These are phyloP conservation scores for Fereydounia khargensis DNA, from an alignment of 1,284 basidiomycete genomes.

Conservation along the genomic window DNA sequence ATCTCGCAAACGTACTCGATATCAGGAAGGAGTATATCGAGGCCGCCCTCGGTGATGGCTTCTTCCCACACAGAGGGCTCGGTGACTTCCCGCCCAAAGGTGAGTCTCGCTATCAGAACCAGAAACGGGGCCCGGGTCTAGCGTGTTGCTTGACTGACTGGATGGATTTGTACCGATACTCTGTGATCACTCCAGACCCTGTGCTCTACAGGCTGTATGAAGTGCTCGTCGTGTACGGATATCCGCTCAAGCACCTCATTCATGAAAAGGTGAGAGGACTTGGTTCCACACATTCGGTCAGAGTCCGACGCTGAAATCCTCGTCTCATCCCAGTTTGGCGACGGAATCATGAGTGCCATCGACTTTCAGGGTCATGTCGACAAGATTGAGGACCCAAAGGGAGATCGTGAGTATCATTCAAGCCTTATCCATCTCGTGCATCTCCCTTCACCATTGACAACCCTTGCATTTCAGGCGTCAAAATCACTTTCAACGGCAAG, in stretches of 20 bases:
- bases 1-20: constrained; percentile 27
- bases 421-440: neutral
- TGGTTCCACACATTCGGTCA: no score
- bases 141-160: no score
- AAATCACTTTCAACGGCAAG: constrained; percentile 51
- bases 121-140: no score
- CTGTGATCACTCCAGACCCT: constrained; percentile 17
- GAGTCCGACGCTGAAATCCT: no score
- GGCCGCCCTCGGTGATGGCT: constrained; percentile 34
- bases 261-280: constrained; percentile 49
- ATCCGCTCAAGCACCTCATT: constrained; percentile 47
- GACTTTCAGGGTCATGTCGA: constrained; percentile 51
- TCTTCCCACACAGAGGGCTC: constrained; percentile 41
- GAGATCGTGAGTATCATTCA: constrained; percentile 26
- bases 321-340: constrained; percentile 19
- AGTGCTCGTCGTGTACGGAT: constrained; percentile 47
- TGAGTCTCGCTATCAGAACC: no score
- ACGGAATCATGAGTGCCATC: constrained; percentile 51
- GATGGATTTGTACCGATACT: neutral
- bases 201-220: constrained; percentile 34
- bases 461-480: constrained; percentile 17
- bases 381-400: constrained; percentile 34
- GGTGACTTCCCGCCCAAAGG: constrained; percentile 41
- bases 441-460: neutral
- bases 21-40: constrained; percentile 18